Base-by-base conservation (phyloP, 768 basidiomycete genomes). In the Psilocybe subaeruginosa region DNA sequence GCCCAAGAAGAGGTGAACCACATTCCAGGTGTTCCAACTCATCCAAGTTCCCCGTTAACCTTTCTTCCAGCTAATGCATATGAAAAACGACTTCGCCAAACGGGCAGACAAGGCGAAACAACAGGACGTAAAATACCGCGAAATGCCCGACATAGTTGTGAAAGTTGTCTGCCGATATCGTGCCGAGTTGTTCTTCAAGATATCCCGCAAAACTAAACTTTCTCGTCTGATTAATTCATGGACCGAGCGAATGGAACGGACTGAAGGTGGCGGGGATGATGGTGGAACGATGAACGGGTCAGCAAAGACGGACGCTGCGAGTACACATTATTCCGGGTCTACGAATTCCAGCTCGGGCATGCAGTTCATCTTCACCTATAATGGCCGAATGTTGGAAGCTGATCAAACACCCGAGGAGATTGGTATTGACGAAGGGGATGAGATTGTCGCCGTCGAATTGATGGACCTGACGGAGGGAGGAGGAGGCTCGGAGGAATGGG, bases 141-240 rank as follows among this genome's bases (percentile, higher is more conserved):
- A 93, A 74, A 87, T 86, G 81, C 91, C 91, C n/a, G 91, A 95
- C 70, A 92, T 95, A 61, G 89, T 94, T 54, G 87, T 95, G 76
- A 94, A 93, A 72, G 92, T 95, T 65, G 80, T 90, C 53, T 95
- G 93, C 74, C 89, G 90, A 67, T 94, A 94, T 72, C 90, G 93
- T 48, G 92, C 93, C 3, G 93, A 95, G 69, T 82, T 95, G 45
- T 93, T 92, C 79, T 95, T 95, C 85, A 95, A 93, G 75, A 92
- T 95, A 65, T 92, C 91, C 8, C 89, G 93, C 72, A 94, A 94
- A 76, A 93, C 91, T 29, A 94, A 93, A 71, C 80, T 95, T 35
- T 87, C 88, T 58, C 83, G 90, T 58, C 80, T 95, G 58, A 93
- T 95, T 73, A 89, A 87, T 67, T 90, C 92, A 31, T 95, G 93